phyloP scores from a whole-genome alignment of 2,329 filamentous ascomycete genomes.

The Trichoderma semiorbis region DNA sequence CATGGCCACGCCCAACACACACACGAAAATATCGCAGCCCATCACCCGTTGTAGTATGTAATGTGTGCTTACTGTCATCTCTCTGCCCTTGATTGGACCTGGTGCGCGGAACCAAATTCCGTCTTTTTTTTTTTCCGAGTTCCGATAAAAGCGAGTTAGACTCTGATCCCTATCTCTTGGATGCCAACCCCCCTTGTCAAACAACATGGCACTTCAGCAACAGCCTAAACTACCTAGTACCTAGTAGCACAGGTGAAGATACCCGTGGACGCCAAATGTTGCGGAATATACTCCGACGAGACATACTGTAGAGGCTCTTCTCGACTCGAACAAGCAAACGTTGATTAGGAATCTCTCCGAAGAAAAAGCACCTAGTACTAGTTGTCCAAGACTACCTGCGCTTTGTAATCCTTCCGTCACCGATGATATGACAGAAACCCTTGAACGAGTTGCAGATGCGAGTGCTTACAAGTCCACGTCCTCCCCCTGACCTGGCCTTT shows the following conservation, averaged over 20 bases:
- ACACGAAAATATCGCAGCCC: neutral
- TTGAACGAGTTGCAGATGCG: neutral
- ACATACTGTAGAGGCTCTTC: neutral
- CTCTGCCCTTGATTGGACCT: neutral
- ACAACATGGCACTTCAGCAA: neutral
- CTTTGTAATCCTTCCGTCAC: neutral
- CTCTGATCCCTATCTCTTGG: neutral
- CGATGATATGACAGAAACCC: neutral
- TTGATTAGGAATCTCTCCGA: neutral
- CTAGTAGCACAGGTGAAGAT: neutral
- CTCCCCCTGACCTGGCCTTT: neutral
- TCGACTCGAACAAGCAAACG: neutral
- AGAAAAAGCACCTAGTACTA: neutral
- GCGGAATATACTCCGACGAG: too few species aligned
- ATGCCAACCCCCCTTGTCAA: neutral
- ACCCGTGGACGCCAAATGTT: neutral
- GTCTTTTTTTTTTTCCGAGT: neutral
- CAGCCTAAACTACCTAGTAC: too few species aligned
- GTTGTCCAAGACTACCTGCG: neutral
- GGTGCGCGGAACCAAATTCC: neutral
- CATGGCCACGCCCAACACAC: neutral
- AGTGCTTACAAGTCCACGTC: neutral
- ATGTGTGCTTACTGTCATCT: neutral
- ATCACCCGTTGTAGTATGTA: neutral
- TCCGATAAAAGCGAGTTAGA: neutral